Percentiles rank a stretch among this genome's conserved stretches.
phyloP scores from a whole-genome alignment of 176 grass and related monocot genomes.

The Avena atlantica region DNA sequence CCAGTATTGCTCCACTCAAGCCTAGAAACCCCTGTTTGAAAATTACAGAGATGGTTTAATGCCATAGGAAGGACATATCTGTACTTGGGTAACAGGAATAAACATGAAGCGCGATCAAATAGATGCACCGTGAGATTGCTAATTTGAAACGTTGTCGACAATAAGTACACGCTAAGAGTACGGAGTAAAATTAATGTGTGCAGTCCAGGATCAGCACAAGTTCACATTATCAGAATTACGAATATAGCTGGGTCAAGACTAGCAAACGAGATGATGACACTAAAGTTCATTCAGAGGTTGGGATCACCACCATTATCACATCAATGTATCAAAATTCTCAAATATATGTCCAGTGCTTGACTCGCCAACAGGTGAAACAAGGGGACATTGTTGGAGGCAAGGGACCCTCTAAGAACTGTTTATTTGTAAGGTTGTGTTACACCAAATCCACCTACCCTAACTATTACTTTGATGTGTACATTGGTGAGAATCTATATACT shows the following conservation, averaged over 20 bases:
- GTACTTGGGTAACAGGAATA: neutral
- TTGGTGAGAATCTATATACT: neutral
- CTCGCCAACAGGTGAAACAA: neutral
- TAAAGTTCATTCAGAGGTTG: neutral
- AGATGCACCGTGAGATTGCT: neutral
- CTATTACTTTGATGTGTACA: neutral
- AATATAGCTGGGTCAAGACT: neutral
- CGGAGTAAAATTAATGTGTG: neutral
- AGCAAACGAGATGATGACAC: neutral
- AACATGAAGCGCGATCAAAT: neutral
- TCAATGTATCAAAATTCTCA: neutral
- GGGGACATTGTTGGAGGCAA: neutral
- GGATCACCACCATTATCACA: neutral
- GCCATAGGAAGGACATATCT: neutral
- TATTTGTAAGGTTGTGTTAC: neutral
- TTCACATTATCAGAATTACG: neutral
- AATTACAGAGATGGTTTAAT: constrained; percentile 18
- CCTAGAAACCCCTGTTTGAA: constrained; percentile 79
- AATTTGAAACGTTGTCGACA: neutral
- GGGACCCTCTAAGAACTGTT: neutral
- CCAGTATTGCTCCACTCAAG: constrained; percentile 84
- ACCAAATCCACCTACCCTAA: neutral
- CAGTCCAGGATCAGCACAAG: neutral
- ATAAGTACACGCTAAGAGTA: neutral
- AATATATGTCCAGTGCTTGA: neutral